A percentile compares a stretch with the other conserved stretches of the same genome.
These are phyloP conservation scores for Pyrenophora teres DNA, from an alignment of 2,329 filamentous ascomycete genomes.

Conservation along the genomic window DNA sequence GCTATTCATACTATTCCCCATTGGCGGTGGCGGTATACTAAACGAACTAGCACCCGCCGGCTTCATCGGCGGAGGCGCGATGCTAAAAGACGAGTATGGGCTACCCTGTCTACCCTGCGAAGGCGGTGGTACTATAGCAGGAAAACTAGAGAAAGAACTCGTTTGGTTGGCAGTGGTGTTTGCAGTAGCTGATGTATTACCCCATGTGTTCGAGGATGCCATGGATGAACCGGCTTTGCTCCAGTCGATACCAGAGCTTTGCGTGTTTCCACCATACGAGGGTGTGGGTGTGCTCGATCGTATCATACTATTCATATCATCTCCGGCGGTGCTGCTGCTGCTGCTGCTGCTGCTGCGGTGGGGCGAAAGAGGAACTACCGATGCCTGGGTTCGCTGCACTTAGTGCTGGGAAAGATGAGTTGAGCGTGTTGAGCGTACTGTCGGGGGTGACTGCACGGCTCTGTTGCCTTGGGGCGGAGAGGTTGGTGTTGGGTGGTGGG, in stretches of 20 bases:
- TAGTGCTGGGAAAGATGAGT: conserved; percentile 45
- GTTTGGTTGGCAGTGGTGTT: conserved; percentile 3
- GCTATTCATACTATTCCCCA: conserved; percentile 23
- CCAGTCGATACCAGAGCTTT: conserved; percentile 37
- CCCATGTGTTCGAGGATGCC: conserved; percentile 32
- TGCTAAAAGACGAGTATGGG: conserved; percentile 45
- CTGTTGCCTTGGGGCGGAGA: conserved; percentile 30
- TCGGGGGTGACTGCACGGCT: conserved; percentile 59
- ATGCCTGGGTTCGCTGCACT: conserved; percentile 43
- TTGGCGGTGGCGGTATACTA: conserved; percentile 36
- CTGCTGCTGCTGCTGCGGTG: conserved; percentile 50
- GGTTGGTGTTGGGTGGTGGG: conserved; percentile 38
- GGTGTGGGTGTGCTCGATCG: conserved; percentile 29
- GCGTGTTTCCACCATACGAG: conserved; percentile 23
- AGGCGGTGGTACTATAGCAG: conserved; percentile 58
- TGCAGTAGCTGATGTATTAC: conserved; percentile 18
- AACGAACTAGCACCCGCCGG: conserved; percentile 22
- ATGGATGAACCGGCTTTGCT: conserved; percentile 31
- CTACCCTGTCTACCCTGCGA: conserved; percentile 29
- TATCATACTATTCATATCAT: conserved; percentile 44
- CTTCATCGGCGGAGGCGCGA: conserved; percentile 45
- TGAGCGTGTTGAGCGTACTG: conserved; percentile 50
- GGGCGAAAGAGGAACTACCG: conserved; percentile 41
- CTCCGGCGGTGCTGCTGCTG: too few species aligned
- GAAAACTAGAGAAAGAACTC: conserved; percentile 48